Evolutionary conservation across 129 eudicot genomes (phyloP).

Genomic region (Flaveria brownii): DNA sequence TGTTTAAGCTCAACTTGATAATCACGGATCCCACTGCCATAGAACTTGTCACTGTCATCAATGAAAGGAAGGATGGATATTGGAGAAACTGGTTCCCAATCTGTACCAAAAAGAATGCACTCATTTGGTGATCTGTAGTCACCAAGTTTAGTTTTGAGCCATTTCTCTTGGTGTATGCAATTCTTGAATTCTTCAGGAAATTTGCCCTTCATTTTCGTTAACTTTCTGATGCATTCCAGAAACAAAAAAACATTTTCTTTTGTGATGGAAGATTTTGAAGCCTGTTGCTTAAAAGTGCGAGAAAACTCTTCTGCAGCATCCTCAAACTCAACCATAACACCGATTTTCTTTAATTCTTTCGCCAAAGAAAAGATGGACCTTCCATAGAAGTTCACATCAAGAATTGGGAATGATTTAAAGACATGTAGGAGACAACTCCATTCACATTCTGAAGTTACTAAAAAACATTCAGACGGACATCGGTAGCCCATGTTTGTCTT

Average conservation of each 20-base stretch:
- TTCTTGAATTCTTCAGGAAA: constrained; percentile 35
- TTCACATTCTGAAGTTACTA: constrained; percentile 34
- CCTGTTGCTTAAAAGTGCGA: constrained; percentile 40
- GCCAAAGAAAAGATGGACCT: constrained; percentile 10
- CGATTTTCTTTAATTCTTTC: constrained; percentile 35
- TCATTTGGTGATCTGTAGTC: constrained; percentile 43
- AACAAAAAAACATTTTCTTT: constrained; percentile 23
- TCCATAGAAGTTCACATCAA: constrained; percentile 46
- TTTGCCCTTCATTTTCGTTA: background rate
- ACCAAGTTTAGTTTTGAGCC: constrained; percentile 56
- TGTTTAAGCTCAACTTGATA: constrained; percentile 36
- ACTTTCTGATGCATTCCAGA: constrained; percentile 34
- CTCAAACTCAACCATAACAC: constrained; percentile 44
- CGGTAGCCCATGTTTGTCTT: constrained; percentile 46
- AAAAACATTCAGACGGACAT: constrained; percentile 42
- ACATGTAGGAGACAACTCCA: constrained; percentile 55
- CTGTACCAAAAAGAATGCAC: constrained; percentile 40
- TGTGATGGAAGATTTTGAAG: background rate
- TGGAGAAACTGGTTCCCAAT: constrained; percentile 44
- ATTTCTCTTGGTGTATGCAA: constrained; percentile 38
- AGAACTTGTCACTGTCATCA: constrained; percentile 42
- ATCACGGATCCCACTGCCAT: constrained; percentile 30
- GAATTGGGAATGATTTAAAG: constrained; percentile 39
- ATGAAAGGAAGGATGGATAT: constrained; percentile 51
- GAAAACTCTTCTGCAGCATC: constrained; percentile 38